These are phyloP conservation scores for Thermochaetoides dissita DNA, from an alignment of 2,329 filamentous ascomycete species.

Conservation along the genomic window DNA sequence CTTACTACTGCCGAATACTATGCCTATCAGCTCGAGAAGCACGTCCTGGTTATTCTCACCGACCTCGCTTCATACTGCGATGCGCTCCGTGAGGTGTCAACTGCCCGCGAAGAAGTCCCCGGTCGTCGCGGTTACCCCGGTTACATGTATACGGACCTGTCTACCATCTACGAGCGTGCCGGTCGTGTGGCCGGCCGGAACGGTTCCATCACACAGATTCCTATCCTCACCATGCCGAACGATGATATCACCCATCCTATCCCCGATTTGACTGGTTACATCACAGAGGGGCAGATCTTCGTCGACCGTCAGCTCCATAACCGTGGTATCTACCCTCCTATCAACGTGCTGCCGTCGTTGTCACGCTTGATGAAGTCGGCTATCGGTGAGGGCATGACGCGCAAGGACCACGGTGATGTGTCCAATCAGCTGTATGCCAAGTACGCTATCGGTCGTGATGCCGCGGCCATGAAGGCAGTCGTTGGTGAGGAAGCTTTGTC, in stretches of 20 bases:
- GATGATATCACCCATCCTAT: conserved; percentile 99
- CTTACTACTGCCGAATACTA: conserved; percentile 99
- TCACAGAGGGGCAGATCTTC: conserved; percentile 98
- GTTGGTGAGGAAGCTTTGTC: conserved; percentile 96
- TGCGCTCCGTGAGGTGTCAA: conserved; percentile 94
- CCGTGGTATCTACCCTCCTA: conserved; percentile 95
- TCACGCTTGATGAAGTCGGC: conserved; percentile 99
- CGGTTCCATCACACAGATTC: conserved; percentile 97
- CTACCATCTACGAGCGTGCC: conserved; percentile 97
- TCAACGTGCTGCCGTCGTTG: conserved; percentile 94
- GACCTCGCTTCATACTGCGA: conserved; percentile 98
- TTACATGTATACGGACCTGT: conserved; percentile 99
- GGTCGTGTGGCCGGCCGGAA: conserved; percentile 95
- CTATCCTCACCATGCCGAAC: conserved; percentile 98
- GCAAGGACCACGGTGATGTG: conserved; percentile 93
- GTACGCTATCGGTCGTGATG: conserved; percentile 97
- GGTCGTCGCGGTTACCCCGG: conserved; percentile 98
- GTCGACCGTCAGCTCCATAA: conserved; percentile 88
- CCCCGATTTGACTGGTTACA: conserved; percentile 96
- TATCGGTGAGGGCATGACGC: conserved; percentile 92
- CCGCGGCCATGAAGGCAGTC: conserved; percentile 97
- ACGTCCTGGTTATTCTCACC: conserved; percentile 96
- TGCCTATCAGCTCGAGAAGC: conserved; percentile 98
- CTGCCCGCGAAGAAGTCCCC: conserved; percentile 94
- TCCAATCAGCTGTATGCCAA: conserved; percentile 99